These are phyloP conservation scores for Russula earlei DNA, from an alignment of 768 basidiomycete genomes.

Conservation along the genomic window DNA sequence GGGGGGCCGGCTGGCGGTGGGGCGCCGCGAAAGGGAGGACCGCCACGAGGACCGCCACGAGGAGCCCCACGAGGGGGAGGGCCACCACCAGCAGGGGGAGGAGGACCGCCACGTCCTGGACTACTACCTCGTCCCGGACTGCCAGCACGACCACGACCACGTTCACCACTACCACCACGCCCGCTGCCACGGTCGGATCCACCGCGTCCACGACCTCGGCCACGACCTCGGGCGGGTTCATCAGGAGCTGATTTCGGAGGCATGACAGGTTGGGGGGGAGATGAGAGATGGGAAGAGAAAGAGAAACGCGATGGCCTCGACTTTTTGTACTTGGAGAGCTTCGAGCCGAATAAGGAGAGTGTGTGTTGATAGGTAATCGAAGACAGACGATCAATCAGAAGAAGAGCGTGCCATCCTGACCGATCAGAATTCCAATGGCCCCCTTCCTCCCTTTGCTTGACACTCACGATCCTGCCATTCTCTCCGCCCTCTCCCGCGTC, in stretches of 20 bases:
- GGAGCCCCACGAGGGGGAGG: constrained; percentile 21
- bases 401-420: too few species aligned
- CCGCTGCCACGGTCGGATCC: not conserved
- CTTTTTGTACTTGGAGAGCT: too few species aligned
- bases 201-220: not conserved
- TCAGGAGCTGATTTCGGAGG: constrained; percentile 4
- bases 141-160: not conserved
- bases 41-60: constrained; percentile 28
- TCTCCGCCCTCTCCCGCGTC: constrained; percentile 58
- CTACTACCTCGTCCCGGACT: not conserved
- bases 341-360: too few species aligned
- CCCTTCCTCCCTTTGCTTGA: constrained; percentile 34
- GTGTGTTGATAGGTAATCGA: too few species aligned
- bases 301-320: not conserved
- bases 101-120: not conserved
- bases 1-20: constrained; percentile 17
- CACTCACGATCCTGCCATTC: constrained; percentile 36
- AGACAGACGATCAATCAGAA: too few species aligned
- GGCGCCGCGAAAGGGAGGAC: constrained; percentile 24
- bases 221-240: not conserved
- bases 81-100: constrained; percentile 15
- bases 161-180: not conserved
- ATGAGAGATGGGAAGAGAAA: not conserved
- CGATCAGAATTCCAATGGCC: constrained; percentile 22
- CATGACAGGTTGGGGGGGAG: not conserved